These are phyloP conservation scores for Tylopilus intermedius DNA, from an alignment of 768 basidiomycete species.

Conservation along the genomic window DNA sequence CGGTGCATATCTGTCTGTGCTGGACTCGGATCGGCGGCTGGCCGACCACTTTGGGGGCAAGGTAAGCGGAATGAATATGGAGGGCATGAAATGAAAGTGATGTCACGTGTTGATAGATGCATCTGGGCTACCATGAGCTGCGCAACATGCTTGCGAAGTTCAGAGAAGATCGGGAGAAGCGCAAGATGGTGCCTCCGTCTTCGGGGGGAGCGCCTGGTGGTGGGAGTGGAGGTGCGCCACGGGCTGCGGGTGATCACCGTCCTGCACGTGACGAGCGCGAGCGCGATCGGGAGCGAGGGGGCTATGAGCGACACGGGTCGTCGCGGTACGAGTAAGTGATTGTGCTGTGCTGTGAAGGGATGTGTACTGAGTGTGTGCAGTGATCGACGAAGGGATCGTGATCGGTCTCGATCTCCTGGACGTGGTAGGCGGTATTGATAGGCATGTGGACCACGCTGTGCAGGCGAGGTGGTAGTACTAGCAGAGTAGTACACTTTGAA, in stretches of 20 bases:
- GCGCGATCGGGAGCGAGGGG: slow-evolving; percentile 63
- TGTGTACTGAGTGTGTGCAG: slow-evolving; percentile 31
- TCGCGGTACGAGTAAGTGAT: slow-evolving; percentile 69
- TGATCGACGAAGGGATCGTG: slow-evolving; percentile 67
- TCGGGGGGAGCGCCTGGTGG: slow-evolving; percentile 27
- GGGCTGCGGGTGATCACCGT: slow-evolving; percentile 48
- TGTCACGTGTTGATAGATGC: slow-evolving; percentile 67
- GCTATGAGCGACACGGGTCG: slow-evolving; percentile 62
- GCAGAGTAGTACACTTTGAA: not conserved
- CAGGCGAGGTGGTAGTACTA: slow-evolving; percentile 19
- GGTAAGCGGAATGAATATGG: slow-evolving; percentile 45
- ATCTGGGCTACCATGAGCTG: slow-evolving; percentile 96
- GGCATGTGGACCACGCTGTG: slow-evolving; percentile 6
- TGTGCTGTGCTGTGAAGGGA: slow-evolving; percentile 14
- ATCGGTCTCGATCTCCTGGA: slow-evolving; percentile 69
- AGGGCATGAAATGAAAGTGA: slow-evolving; percentile 21
- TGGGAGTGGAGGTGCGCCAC: slow-evolving; percentile 24
- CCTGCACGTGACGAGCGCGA: slow-evolving; percentile 60
- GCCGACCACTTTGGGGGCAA: slow-evolving; percentile 99
- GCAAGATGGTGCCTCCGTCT: slow-evolving; percentile 55
- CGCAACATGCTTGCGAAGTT: slow-evolving; percentile 91
- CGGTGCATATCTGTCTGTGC: slow-evolving; percentile 96
- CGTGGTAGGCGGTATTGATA: slow-evolving; percentile 49
- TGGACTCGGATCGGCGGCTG: slow-evolving; percentile 96
- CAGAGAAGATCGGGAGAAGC: slow-evolving; percentile 83